Percentiles rank a stretch among this genome's conserved stretches.
These are phyloP conservation scores for Phytophthora aleatoria DNA, from an alignment of 352 stramenopile species.

Conservation along the genomic window DNA sequence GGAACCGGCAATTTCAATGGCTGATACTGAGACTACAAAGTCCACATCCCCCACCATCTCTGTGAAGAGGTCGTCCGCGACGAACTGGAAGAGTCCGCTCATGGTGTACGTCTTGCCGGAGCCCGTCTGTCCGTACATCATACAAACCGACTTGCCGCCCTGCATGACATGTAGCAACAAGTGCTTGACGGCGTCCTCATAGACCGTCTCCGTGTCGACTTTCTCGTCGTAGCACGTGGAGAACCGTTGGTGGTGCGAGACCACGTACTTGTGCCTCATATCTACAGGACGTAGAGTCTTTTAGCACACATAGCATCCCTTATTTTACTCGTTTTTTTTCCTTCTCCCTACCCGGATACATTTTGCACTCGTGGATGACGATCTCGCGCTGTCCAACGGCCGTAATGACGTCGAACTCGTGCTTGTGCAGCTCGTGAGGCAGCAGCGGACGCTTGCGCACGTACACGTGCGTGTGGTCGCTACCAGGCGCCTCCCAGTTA, in stretches of 20 bases:
- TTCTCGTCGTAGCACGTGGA: conserved; percentile 81
- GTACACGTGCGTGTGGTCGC: conserved; percentile 79
- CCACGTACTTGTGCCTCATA: conserved; percentile 90
- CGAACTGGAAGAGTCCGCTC: conserved; percentile 80
- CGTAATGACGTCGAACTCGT: conserved; percentile 90
- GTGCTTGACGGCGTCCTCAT: conserved; percentile 62
- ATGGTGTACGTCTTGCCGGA: conserved; percentile 88
- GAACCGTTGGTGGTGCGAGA: conserved; percentile 74
- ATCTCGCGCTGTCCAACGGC: conserved; percentile 61
- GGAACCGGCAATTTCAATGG: conserved; percentile 64
- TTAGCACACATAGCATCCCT: not conserved
- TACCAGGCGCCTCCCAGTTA: conserved; percentile 20
- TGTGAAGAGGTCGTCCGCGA: conserved; percentile 70
- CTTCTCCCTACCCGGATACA: conserved; percentile 66
- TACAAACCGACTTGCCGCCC: conserved; percentile 73
- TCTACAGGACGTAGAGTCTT: conserved; percentile 37
- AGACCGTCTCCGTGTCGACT: conserved; percentile 79
- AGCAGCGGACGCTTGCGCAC: conserved; percentile 90
- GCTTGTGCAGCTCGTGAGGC: conserved; percentile 79
- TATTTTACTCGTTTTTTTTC: not conserved
- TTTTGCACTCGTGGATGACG: conserved; percentile 90
- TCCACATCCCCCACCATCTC: conserved; percentile 54
- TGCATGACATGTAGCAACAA: conserved; percentile 72
- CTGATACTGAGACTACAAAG: conserved; percentile 53
- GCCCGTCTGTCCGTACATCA: conserved; percentile 82